Conservation (phyloP, 2,329 filamentous ascomycete species). For the Beauveria sp. region DNA sequence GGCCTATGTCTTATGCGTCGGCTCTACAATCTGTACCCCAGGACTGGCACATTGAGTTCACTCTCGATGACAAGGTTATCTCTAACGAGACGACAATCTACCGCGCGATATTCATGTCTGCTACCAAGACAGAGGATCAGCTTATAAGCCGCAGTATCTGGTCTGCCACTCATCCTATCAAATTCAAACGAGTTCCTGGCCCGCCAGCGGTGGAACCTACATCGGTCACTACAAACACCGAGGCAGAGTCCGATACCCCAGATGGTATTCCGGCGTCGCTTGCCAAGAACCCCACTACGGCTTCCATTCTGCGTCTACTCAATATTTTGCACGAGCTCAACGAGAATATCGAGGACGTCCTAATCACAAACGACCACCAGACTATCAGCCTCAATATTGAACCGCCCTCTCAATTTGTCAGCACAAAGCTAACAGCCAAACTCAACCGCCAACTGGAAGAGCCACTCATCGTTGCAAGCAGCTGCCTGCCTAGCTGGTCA, state of each 20-base stretch:
- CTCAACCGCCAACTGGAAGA: conserved; percentile 95
- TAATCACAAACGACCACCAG: conserved; percentile 65
- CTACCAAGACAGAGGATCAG: conserved; percentile 50
- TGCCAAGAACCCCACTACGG: conserved; percentile 73
- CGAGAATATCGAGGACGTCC: conserved; percentile 83
- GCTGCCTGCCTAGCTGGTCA: conserved; percentile 91
- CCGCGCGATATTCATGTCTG: conserved; percentile 71
- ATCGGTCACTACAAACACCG: conserved; percentile 46
- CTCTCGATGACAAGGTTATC: conserved; percentile 70
- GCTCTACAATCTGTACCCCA: conserved; percentile 74
- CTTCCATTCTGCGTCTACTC: conserved; percentile 78
- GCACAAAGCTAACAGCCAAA: conserved; percentile 96
- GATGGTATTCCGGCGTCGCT: conserved; percentile 69
- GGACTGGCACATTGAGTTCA: conserved; percentile 98
- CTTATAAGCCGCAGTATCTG: conserved; percentile 67
- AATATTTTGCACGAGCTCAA: conserved; percentile 91
- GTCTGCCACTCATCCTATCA: conserved; percentile 88
- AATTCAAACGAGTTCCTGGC: conserved; percentile 78
- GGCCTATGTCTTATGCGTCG: conserved; percentile 74
- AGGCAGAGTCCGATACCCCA: conserved; percentile 42
- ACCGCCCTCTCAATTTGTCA: conserved; percentile 89
- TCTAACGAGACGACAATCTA: conserved; percentile 93
- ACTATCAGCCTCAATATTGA: conserved; percentile 66
- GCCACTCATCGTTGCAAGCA: conserved; percentile 92
- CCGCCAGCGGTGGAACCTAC: conserved; percentile 68